Evolutionary conservation across 495 filamentous ascomycete species (phyloP).

Genomic region (Penicillium longicatenatum): DNA sequence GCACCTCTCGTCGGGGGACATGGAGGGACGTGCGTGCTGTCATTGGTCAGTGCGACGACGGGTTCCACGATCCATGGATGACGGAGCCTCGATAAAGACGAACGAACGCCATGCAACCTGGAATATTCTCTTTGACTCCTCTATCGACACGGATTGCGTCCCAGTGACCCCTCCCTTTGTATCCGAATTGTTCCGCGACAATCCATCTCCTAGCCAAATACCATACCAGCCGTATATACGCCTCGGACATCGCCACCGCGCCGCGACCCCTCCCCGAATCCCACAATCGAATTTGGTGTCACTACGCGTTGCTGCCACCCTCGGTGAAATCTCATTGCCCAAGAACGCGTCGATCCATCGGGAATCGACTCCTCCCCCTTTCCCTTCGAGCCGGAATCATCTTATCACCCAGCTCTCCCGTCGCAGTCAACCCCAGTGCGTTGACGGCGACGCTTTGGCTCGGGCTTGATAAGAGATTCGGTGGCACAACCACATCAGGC

Average conservation of each 20-base stretch:
- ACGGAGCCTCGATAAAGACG: constrained; percentile 6
- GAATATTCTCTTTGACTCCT: not conserved
- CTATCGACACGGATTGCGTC: not conserved
- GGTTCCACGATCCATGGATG: constrained; percentile 20
- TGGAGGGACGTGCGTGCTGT: constrained; percentile 41
- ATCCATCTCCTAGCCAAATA: not conserved
- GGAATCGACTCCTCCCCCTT: constrained; percentile 14
- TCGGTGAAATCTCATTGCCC: constrained; percentile 1
- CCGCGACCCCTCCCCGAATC: constrained; percentile 14
- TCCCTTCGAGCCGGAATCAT: constrained; percentile 33
- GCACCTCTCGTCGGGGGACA: constrained; percentile 39
- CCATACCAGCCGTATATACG: not conserved
- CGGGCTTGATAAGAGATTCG: constrained; percentile 64
- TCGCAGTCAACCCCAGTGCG: constrained; percentile 76
- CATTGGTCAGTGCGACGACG: constrained; percentile 32
- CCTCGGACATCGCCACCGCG: constrained; percentile 22
- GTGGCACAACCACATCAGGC: constrained; percentile 48
- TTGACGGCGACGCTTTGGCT: constrained; percentile 80
- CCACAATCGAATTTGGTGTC: constrained; percentile 23
- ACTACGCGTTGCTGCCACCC: constrained; percentile 9
- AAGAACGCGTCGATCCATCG: constrained; percentile 18
- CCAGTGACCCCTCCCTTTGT: not conserved
- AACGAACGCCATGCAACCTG: not conserved
- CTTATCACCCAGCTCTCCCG: constrained; percentile 61
- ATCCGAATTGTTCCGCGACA: constrained; percentile 10